Evolutionary conservation across 192 early-diverging fungal genomes (phyloP), one percentile per base, ranked within the genome.

Genomic region (Coemansia furcata): DNA sequence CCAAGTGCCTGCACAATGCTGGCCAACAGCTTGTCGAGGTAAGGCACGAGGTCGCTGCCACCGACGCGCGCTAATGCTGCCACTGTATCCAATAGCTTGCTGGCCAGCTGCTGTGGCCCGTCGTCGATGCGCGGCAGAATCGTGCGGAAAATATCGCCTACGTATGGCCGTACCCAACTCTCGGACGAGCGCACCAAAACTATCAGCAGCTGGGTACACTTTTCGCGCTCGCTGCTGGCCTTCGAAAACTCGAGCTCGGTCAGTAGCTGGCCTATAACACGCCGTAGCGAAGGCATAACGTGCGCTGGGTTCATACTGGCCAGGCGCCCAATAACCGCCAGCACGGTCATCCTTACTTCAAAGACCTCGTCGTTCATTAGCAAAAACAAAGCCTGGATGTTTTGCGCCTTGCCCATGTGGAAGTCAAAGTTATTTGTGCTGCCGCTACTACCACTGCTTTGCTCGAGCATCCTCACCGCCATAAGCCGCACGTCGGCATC

Each of bases 351-450:
- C 11, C 93, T 87, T 49, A 96, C 92, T 6, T 88, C 86, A 82
- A 97, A 96, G 1, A 90, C 84, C 71, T 96, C 95, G 68, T 98
- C 96, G 60, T 96, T 96, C 60, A 95, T 65, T 1, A 95, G 91
- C 54, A 98, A 85, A 65, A 95, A 93, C 23, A 97, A 52, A 4
- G 91, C 86, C 23, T 91, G 90, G 44, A 98, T 90, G 74, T 96
- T 94, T 60, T 97, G 93, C 1, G 93, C 91, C 67, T 96, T 94
- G 6, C 95, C 87, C 26, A 98, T 71, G 71, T 96, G 93, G 50
- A 90, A 86, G 76, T 97, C 94, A 75, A 98, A 96, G 14, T 86
- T 84, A 26, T 87, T 86, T 52, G 90, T 91, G 36, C 29, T 30
- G 49, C 86, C 83, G 26, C 87, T 86, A 54, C 90, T 91, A 33